Evolutionary conservation across 1,139 yeast species (phyloP), one percentile per base, ranked within the genome.

Genomic region (Yamadazyma mexicana): DNA sequence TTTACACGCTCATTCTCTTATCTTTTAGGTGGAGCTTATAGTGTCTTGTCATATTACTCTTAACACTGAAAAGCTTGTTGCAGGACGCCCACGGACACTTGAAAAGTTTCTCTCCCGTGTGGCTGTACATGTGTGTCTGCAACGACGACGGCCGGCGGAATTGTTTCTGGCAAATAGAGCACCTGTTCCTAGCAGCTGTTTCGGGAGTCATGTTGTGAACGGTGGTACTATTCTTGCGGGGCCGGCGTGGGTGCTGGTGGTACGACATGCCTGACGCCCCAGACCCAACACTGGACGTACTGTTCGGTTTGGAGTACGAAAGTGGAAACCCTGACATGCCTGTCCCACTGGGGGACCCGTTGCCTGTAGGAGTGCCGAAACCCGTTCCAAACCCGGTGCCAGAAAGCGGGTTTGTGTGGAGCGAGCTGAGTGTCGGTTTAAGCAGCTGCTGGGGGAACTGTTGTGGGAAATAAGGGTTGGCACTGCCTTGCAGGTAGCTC

Each of bases 81-180:
- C 96, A 88, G 18, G 75, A 75, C 1, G 64, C 66, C 75, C 81
- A 78, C 9, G 76, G 76, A 56, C 96, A 88, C 44, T 64, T 65
- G 62, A 76, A 86, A 18, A 92, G 87, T 59, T 85, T 86, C 55
- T 85, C 92, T 4, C 96, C 96, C 0, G 96, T 87, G 57, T 88
- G 96, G 2, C 88, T 81, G 57, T 85, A 83, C 62, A 78, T 73
- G 62, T 88, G 96, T 3, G 92, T 87, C 52, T 80, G 84, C 42
- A 87, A 67, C 2, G 92, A 83, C 9, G 88, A 81, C 2, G 96
- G 95, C 43, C 96, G 70, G 39, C 85, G 82, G 65, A 88, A 87
- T 35, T 79, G 79, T 58, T 87, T 87, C 39, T 78, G 74, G 60
- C 96, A 88, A n/a, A 79, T 70, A 22, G 72, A 64, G 58, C 96